A percentile compares a stretch with the other conserved stretches of the same genome.
Conservation (phyloP, 805 yeast genomes). For the Yamadazyma olivae region DNA sequence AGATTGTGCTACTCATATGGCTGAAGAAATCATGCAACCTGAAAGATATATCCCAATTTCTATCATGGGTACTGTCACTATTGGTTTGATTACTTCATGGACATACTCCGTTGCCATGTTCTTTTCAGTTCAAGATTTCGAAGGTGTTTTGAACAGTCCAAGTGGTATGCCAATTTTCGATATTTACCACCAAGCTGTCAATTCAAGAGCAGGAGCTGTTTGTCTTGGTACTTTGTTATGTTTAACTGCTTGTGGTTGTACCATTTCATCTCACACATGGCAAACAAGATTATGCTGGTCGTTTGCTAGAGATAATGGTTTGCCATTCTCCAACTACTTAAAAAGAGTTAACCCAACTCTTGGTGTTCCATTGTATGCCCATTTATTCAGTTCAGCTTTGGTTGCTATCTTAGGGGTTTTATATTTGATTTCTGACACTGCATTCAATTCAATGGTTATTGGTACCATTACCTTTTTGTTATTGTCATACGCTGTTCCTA, state of each 20-base stretch:
- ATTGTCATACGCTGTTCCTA: constrained; percentile 35
- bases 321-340: constrained; percentile 39
- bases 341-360: constrained; percentile 34
- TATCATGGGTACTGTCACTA: constrained; percentile 37
- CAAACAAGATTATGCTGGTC: constrained; percentile 44
- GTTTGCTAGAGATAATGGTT: constrained; percentile 41
- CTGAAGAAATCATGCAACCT: constrained; percentile 39
- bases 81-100: constrained; percentile 38
- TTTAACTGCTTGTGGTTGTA: constrained; percentile 36
- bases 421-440: constrained; percentile 34
- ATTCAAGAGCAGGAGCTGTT: constrained; percentile 32
- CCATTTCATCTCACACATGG: constrained; percentile 41
- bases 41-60: constrained; percentile 38
- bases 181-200: constrained; percentile 37
- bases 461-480: constrained; percentile 38
- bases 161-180: constrained; percentile 41
- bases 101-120: constrained; percentile 40
- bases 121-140: constrained; percentile 32
- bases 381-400: constrained; percentile 30
- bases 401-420: constrained; percentile 37
- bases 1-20: constrained; percentile 41
- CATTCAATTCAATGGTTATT: constrained; percentile 34
- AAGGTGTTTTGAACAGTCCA: constrained; percentile 21
- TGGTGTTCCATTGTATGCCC: constrained; percentile 40
- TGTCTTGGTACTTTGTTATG: constrained; percentile 33